These are phyloP conservation scores for Colletotrichum shisoi DNA, from an alignment of 2,329 filamentous ascomycete genomes.

Conservation along the genomic window DNA sequence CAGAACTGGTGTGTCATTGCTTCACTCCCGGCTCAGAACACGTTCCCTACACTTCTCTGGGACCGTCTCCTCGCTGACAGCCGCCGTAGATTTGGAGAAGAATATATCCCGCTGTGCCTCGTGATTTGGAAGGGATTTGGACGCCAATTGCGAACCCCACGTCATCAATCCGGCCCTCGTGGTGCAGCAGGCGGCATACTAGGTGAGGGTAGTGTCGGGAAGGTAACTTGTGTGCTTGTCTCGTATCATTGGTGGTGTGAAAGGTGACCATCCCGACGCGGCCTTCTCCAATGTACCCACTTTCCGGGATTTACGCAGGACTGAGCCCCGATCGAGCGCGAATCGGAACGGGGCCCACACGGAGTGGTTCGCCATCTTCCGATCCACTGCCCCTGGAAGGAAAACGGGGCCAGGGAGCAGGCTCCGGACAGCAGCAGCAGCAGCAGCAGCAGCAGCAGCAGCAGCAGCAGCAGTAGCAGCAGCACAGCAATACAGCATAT, in stretches of 20 bases:
- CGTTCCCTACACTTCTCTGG: conserved; percentile 45
- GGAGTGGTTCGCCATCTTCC: background rate
- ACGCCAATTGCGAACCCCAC: background rate
- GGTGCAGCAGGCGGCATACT: background rate
- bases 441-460: background rate
- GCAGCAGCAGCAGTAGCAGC: too few species aligned
- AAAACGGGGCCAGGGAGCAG: background rate
- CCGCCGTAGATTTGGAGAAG: conserved; percentile 42
- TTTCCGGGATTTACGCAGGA: background rate
- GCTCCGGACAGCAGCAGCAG: background rate
- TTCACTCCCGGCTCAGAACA: conserved; percentile 46
- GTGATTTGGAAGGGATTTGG: background rate
- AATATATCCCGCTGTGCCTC: conserved; percentile 40
- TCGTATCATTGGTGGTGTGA: too few species aligned
- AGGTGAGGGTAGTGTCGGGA: background rate
- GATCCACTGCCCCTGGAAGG: background rate
- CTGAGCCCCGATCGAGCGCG: background rate
- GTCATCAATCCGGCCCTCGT: background rate
- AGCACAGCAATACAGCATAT: background rate
- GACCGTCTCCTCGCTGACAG: conserved; percentile 40
- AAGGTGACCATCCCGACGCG: background rate
- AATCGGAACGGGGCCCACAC: background rate
- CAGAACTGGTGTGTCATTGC: conserved; percentile 42
- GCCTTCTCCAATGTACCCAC: background rate
- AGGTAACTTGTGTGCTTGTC: background rate